Conservation (phyloP, 768 basidiomycete species). For the Kwoniella pini region DNA sequence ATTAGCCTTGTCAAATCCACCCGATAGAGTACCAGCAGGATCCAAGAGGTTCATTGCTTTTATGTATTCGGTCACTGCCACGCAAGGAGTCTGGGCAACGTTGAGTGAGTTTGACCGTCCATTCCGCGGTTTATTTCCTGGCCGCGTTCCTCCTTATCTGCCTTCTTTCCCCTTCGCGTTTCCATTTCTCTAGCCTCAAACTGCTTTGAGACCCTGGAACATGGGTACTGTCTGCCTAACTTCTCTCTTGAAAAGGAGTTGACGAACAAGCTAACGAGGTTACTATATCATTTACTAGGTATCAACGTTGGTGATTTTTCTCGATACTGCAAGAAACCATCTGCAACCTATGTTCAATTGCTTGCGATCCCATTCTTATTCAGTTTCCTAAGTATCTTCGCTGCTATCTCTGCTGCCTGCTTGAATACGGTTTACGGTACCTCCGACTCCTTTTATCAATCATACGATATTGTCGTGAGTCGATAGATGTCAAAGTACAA, state of each 20-base stretch:
- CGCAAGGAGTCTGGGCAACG: constrained; percentile 41
- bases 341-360: constrained; percentile 35
- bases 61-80: constrained; percentile 35
- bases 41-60: constrained; percentile 37
- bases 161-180: too few relatives aligned
- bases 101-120: constrained; percentile 17
- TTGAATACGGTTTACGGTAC: constrained; percentile 30
- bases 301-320: constrained; percentile 49
- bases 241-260: too few relatives aligned
- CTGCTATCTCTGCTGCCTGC: constrained; percentile 41
- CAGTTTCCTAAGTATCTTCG: constrained; percentile 35
- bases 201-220: too few relatives aligned
- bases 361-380: constrained; percentile 42
- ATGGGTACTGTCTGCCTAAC: too few relatives aligned
- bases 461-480: constrained; percentile 41
- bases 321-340: constrained; percentile 36
- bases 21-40: constrained; percentile 30
- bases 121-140: too few relatives aligned
- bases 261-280: not conserved
- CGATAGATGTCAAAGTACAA: too few relatives aligned
- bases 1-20: constrained; percentile 27
- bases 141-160: too few relatives aligned
- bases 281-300: constrained; percentile 3
- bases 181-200: too few relatives aligned
- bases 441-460: constrained; percentile 33